Evolutionary conservation across 495 filamentous ascomycete species (phyloP), one percentile per base, ranked within the genome.

Genomic region (Recurvomyces mirabilis): DNA sequence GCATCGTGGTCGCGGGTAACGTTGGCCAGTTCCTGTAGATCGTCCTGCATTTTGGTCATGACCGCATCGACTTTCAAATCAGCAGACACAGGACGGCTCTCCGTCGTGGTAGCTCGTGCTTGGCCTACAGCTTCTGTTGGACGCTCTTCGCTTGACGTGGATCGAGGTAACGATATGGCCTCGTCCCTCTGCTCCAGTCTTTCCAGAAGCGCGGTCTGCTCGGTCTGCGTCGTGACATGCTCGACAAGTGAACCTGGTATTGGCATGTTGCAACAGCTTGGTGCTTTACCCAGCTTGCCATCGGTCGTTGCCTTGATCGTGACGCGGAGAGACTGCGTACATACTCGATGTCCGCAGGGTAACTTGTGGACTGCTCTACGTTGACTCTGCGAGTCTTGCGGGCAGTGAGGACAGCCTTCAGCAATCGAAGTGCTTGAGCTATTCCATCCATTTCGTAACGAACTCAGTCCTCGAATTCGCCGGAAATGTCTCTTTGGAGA

Each of bases 211-310:
- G 51, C 47, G 11, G 60, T 55, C 51, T 75, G 73, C 38, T 73
- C 69, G 13, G 73, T 70, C 11, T 60, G 60, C 12, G 58, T 64
- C 17, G 75, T 61, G 20, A 76, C 55, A 1, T 55, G 51, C 55
- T 73, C 71, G 47, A 79, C 60, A 31, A 70, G 61, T 4, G 59
- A 24, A 26, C 60, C 59, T 10, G 75, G 70, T 20, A 78, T 69
- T 2, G 73, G 69, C 43, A 67, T 64, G n/a, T 67, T 63, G 51
- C 75, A 78, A 52, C 75, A 78, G 20, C 68, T 59, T 0, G 75
- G 73, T 4, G 74, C 73, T 65, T 75, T 72, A 38, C 66, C 71
- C 40, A 62, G 64, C 55, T 75, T 72, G 47, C 74, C 67, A 1
- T 51, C 54, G 4, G 59, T 65, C 13, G 50, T 32, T 9, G 48